phyloP scores from a whole-genome alignment of 2,329 filamentous ascomycete genomes.

The Cordyceps tenuipes region DNA sequence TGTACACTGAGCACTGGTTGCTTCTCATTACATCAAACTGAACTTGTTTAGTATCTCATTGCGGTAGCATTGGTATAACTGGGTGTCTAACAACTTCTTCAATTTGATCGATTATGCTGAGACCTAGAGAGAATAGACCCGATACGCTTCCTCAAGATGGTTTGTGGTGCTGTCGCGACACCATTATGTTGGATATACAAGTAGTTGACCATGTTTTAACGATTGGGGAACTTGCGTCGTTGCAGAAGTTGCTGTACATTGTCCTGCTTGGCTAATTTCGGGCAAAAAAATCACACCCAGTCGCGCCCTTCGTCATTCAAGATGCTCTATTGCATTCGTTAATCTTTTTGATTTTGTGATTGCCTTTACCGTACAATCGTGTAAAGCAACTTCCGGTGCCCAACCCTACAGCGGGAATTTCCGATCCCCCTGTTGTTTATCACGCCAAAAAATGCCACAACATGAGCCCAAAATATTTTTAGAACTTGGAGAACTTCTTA shows the following conservation, averaged over 20 bases:
- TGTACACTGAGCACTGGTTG: neutral
- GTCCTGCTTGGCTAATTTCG: too few relatives aligned
- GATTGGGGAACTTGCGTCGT: neutral
- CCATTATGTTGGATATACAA: neutral
- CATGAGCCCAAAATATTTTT: constrained; percentile 41
- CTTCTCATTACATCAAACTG: neutral
- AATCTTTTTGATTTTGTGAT: constrained; percentile 33
- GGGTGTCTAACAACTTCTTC: neutral
- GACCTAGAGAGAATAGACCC: neutral
- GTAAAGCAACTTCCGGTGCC: constrained; percentile 34
- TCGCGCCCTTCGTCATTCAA: neutral
- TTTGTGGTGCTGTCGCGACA: neutral
- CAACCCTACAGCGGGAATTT: constrained; percentile 31
- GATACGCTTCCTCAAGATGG: too few relatives aligned
- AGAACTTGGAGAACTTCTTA: constrained; percentile 99
- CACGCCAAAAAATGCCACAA: constrained; percentile 48
- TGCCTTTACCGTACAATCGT: constrained; percentile 39
- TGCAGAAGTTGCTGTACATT: neutral
- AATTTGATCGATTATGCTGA: neutral
- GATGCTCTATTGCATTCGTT: constrained; percentile 27
- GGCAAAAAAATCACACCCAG: neutral
- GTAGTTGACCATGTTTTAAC: neutral
- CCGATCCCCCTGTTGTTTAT: constrained; percentile 35
- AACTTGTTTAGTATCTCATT: neutral
- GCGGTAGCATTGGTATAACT: neutral